Conservation (phyloP, 257 asterid genomes). For the Capsicum baccatum region DNA sequence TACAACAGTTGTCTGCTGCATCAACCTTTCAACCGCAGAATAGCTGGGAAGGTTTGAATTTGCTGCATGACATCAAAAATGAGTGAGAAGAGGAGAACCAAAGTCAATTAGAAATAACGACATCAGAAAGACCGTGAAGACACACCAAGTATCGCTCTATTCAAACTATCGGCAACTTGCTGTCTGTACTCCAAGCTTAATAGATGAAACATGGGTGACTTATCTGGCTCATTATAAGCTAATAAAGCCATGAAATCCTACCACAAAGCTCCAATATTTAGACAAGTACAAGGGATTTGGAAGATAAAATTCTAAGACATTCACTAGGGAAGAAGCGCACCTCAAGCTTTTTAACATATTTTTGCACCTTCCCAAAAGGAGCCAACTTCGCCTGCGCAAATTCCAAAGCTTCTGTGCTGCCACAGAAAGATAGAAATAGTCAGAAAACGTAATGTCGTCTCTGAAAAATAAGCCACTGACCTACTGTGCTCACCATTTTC, state of each 20-base stretch:
- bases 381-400: slow-evolving; percentile 81
- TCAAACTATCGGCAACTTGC: slow-evolving; percentile 80
- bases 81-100: slow-evolving; percentile 14
- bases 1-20: slow-evolving; percentile 83
- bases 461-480: background rate
- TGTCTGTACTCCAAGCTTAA: slow-evolving; percentile 77
- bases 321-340: slow-evolving; percentile 48
- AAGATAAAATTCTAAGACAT: slow-evolving; percentile 10
- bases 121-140: background rate
- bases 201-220: slow-evolving; percentile 90
- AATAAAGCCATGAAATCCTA: slow-evolving; percentile 88
- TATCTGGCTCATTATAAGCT: slow-evolving; percentile 95
- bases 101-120: background rate
- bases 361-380: slow-evolving; percentile 80
- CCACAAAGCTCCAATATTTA: slow-evolving; percentile 28
- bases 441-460: slow-evolving; percentile 15
- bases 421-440: slow-evolving; percentile 35
- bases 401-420: slow-evolving; percentile 90
- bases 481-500: slow-evolving; percentile 61
- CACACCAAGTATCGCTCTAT: slow-evolving; percentile 85
- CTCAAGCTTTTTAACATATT: slow-evolving; percentile 72
- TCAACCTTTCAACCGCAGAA: slow-evolving; percentile 78
- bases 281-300: slow-evolving; percentile 14
- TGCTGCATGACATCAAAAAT: slow-evolving; percentile 50
- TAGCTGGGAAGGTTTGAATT: slow-evolving; percentile 69